Evolutionary conservation across 441 rosid genomes (phyloP), one percentile per base, ranked within the genome.

Genomic region (Pelargonium cotyledonis): DNA sequence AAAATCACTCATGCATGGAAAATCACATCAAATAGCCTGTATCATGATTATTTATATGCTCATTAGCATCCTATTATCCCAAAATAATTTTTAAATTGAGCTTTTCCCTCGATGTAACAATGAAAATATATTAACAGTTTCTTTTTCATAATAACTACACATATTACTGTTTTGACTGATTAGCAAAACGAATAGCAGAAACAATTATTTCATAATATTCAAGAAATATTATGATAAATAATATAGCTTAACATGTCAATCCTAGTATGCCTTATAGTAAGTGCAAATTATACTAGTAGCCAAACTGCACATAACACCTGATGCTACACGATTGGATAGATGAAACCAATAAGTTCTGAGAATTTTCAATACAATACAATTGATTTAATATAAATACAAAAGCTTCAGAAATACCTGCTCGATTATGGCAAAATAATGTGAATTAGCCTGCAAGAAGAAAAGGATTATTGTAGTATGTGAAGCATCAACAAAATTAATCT

Each of bases 341-440:
- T 15, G 69, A 63, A 67, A 67, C 15, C 71, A 71, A 51, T 49
- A 47, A 68, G 70, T 3, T 46, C 15, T 66, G 19, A 19, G 46
- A 71, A n/a, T 43, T 49, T 46, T 63, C 12, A 76, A 12, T 73
- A 68, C 10, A 15, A 68, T 31, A 76, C 66, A 72, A 46, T 3
- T 4, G n/a, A 3, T 51, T 51, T 51, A 14, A n/a, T 4, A n/a
- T 51, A 51, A 4, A 14, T 51, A 51, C 15, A 61, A n/a, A 49
- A 71, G 74, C 15, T 47, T 8, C n/a, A 14, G 61, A 67, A 4
- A 66, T 78, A 91, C 99, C 99, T 95, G 96, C 79, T 95, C 99
- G 58, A 95, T 90, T 76, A 95, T 87, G 76, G 97, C 87, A 85
- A 80, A 95, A 75, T 81, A 95, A 84, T 95, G 99, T 55, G 99